Percentiles rank a stretch among this genome's conserved stretches.
Conservation (phyloP, 306 rosid genomes). For the Hippophae rhamnoides region DNA sequence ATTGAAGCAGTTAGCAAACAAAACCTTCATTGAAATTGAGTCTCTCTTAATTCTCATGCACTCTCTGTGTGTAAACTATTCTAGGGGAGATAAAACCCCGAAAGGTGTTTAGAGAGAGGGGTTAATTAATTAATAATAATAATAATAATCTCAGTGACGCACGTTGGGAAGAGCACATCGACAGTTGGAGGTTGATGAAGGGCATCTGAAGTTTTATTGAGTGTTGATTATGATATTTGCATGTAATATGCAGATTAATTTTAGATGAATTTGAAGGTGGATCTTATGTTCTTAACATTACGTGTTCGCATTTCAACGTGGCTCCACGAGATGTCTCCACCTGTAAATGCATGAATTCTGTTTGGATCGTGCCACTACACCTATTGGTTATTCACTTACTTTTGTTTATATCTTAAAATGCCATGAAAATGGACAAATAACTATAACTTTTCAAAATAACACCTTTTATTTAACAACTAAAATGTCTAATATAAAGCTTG, state of each 20-base stretch:
- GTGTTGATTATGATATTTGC: slow-evolving; percentile 1
- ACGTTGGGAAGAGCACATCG: slow-evolving; percentile 19
- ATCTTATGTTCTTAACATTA: too few relatives aligned
- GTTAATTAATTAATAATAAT: too few relatives aligned
- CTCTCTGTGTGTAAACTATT: not conserved
- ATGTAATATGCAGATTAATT: slow-evolving; percentile 17
- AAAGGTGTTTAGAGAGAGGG: not conserved
- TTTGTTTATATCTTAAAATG: too few relatives aligned
- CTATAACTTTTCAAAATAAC: too few relatives aligned
- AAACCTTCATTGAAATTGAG: not conserved
- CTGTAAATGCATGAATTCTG: not conserved
- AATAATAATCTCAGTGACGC: slow-evolving; percentile 7
- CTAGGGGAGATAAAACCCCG: not conserved
- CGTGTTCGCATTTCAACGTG: slow-evolving; percentile 24
- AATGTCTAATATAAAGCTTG: too few relatives aligned
- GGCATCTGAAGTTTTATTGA: not conserved
- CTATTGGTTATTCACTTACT: too few relatives aligned
- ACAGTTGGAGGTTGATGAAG: slow-evolving; percentile 10
- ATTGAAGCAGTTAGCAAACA: too few relatives aligned
- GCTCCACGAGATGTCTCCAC: not conserved
- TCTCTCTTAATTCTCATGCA: not conserved
- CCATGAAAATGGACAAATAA: too few relatives aligned
- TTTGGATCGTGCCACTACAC: too few relatives aligned
- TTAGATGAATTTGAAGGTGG: not conserved
- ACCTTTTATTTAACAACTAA: too few relatives aligned